These are phyloP conservation scores for Vachellia collinsii DNA, from an alignment of 306 rosid species.

Conservation along the genomic window DNA sequence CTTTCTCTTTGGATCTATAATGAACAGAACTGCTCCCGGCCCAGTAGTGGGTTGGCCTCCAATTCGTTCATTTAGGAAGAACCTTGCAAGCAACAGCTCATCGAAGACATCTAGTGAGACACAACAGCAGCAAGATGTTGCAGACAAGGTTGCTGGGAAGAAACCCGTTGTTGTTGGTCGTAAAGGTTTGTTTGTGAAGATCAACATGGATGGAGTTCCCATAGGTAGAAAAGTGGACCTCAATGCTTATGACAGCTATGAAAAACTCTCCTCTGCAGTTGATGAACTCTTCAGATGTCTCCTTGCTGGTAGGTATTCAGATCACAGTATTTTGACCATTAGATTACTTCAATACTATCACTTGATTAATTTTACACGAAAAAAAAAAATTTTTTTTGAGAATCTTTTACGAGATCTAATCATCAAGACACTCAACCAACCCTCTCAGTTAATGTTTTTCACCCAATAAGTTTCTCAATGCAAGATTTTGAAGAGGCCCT, in stretches of 20 bases:
- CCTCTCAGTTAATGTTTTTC: conserved; percentile 23
- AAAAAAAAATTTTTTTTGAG: not conserved
- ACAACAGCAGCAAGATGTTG: conserved; percentile 7
- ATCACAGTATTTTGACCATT: not conserved
- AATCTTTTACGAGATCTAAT: not conserved
- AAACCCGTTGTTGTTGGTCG: conserved; percentile 32
- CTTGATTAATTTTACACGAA: not conserved
- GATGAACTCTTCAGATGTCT: conserved; percentile 87
- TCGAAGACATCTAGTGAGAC: conserved; percentile 63
- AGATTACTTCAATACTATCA: not conserved
- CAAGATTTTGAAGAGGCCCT: not conserved
- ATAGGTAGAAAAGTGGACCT: conserved; percentile 96
- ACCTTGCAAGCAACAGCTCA: conserved; percentile 63
- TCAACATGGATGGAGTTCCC: conserved; percentile 97
- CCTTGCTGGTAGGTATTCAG: conserved; percentile 64
- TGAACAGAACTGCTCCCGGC: conserved; percentile 86
- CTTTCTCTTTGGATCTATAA: conserved; percentile 30
- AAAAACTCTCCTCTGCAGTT: conserved; percentile 74
- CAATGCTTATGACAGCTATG: conserved; percentile 71
- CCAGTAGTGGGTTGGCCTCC: conserved; percentile 99
- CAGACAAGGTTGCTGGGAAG: conserved; percentile 48
- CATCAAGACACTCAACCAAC: too few relatives aligned
- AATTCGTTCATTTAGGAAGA: conserved; percentile 90
- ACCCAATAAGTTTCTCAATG: conserved; percentile 37
- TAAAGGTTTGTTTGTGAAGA: conserved; percentile 90